Conservation (phyloP, 139 green algal species). For the Micractinium conductrix region DNA sequence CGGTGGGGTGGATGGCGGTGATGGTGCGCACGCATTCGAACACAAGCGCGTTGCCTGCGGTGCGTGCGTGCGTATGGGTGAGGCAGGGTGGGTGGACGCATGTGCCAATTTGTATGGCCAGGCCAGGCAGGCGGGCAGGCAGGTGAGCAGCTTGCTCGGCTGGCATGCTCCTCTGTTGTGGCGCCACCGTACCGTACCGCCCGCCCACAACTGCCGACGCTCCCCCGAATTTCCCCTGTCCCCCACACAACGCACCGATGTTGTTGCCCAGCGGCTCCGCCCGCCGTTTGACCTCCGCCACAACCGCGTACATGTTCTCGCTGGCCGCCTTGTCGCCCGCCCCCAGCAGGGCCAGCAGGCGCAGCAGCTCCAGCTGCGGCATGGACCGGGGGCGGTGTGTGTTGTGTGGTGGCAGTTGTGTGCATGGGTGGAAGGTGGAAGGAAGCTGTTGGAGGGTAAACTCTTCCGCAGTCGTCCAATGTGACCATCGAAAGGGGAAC, state of each 20-base stretch:
- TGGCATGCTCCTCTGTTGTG: neutral
- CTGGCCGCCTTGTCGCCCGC: conserved; percentile 66
- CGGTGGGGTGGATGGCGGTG: conserved; percentile 90
- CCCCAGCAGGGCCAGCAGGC: conserved; percentile 87
- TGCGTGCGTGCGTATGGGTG: neutral
- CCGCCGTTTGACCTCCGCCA: conserved; percentile 65
- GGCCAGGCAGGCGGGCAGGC: too few relatives aligned
- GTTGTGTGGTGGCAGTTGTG: too few relatives aligned
- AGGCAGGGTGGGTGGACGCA: neutral
- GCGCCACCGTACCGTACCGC: too few relatives aligned
- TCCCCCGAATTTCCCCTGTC: too few relatives aligned
- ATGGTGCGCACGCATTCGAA: conserved; percentile 92
- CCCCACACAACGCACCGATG: conserved; percentile 39
- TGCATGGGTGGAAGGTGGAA: too few relatives aligned
- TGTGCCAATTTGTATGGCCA: too few relatives aligned
- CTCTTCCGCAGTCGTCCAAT: too few relatives aligned
- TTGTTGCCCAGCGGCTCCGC: conserved; percentile 55
- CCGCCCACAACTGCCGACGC: too few relatives aligned
- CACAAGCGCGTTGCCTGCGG: conserved; percentile 90
- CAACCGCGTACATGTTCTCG: conserved; percentile 90
- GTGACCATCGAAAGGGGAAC: too few relatives aligned
- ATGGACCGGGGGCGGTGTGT: too few relatives aligned
- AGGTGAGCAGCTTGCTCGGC: too few relatives aligned
- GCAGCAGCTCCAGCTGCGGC: conserved; percentile 97
- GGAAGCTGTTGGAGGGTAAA: too few relatives aligned